Evolutionary conservation across 768 basidiomycete genomes (phyloP), one percentile per base, ranked within the genome.

Genomic region (Podaxis mareebaensis): DNA sequence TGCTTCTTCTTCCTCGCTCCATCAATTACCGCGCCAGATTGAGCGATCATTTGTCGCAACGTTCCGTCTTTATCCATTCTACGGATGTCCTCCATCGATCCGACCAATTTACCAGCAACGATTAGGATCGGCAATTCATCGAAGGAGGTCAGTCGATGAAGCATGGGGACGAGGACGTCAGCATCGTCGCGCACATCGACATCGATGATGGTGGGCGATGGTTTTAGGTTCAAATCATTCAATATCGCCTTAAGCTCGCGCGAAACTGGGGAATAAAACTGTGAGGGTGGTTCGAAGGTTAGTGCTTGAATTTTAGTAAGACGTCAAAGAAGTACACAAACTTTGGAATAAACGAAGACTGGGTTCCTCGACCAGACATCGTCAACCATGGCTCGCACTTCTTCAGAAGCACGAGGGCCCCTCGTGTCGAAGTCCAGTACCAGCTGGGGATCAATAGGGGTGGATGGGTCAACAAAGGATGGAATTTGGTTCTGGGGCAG

Each of bases 361-460:
- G 92, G 92, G 67, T 90, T 87, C 40, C 83, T 80, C 3, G 80
- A 67, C 92, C 92, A 93, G 1, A 90, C 85, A 33, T 91, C 86
- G 1, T 80, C 75, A 6, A 87, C 82, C 71, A 93, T 78, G 1
- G 78, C 76, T 38, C 75, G 71, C 36, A 93, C 76, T 72, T 93
- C 91, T 38, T 85, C 82, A 20, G 70, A 67, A 0, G 91, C 90
- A 13, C 82, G 80, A 2, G 83, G 75, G 48, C 83, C 78, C n/a
- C 86, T 83, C 0, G 90, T 89, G 71, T 94, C 91, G 71, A 94
- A 95, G 68, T 91, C 92, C 46, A 95, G 81, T 4, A 95, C 83
- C 61, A 93, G 84, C 68, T 92, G 84, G 3, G 93, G 91, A 72
- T 94, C 92, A 63, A 93, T 85, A 7, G 91, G 84, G 11, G 67